A percentile compares a stretch with the other conserved stretches of the same genome.
Conservation (phyloP, 2,329 filamentous ascomycete species). For the Apiospora marii region DNA sequence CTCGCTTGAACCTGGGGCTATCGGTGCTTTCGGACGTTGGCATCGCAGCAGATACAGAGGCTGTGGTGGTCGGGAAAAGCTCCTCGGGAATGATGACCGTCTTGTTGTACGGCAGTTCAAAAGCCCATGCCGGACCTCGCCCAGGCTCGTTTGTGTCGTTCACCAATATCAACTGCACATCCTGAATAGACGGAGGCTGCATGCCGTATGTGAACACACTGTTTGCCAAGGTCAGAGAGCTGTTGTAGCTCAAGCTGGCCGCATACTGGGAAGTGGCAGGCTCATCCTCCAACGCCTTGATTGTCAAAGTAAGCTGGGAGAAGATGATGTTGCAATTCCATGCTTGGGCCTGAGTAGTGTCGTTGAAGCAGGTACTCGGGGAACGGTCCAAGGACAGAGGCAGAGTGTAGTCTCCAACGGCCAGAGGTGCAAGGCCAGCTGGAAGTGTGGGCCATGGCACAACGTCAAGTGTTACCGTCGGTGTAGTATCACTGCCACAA, state of each 20-base stretch:
- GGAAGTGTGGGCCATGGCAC: slow-evolving; percentile 59
- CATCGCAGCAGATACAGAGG: slow-evolving; percentile 25
- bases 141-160: slow-evolving; percentile 57
- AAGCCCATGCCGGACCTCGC: slow-evolving; percentile 64
- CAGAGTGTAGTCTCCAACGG: slow-evolving; percentile 64
- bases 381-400: slow-evolving; percentile 58
- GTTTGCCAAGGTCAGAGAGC: slow-evolving; percentile 44
- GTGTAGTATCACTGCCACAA: slow-evolving; percentile 26
- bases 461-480: slow-evolving; percentile 55
- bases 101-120: slow-evolving; percentile 61
- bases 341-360: slow-evolving; percentile 61
- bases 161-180: slow-evolving; percentile 56
- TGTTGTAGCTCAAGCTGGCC: slow-evolving; percentile 49
- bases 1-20: slow-evolving; percentile 25
- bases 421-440: slow-evolving; percentile 58
- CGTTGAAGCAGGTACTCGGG: slow-evolving; percentile 64
- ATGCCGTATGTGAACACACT: slow-evolving; percentile 60
- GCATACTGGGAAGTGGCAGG: slow-evolving; percentile 49
- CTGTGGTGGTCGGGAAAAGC: slow-evolving; percentile 39
- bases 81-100: slow-evolving; percentile 60
- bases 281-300: slow-evolving; percentile 42
- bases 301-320: slow-evolving; percentile 52
- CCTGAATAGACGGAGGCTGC: slow-evolving; percentile 55
- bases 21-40: slow-evolving; percentile 27
- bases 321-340: slow-evolving; percentile 69